A percentile compares a stretch with the other conserved stretches of the same genome.
phyloP scores from a whole-genome alignment of 106 monocot species.

The Dendrobium nobile region DNA sequence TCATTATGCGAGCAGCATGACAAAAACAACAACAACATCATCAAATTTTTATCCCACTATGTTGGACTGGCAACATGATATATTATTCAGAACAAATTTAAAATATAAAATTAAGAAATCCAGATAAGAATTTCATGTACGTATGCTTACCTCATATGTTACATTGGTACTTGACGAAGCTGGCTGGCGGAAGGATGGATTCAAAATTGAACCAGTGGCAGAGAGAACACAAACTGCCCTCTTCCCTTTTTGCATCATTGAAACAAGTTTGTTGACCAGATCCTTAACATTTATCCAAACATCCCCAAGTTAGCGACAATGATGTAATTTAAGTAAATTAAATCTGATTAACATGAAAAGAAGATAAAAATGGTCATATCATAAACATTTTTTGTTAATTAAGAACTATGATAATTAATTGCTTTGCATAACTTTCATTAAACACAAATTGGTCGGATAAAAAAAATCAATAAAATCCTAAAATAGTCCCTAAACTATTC shows the following conservation, averaged over 20 bases:
- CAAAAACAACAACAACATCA: no score
- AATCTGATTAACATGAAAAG: neutral
- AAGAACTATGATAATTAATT: neutral
- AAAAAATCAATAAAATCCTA: no score
- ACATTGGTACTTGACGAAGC: neutral
- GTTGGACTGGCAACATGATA: no score
- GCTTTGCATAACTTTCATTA: no score
- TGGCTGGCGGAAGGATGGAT: conserved; percentile 6
- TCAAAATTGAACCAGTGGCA: conserved; percentile 6
- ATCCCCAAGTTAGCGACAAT: neutral
- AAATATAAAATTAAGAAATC: neutral
- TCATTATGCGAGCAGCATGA: neutral
- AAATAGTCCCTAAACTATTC: no score
- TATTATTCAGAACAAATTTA: neutral
- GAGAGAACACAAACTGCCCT: conserved; percentile 8
- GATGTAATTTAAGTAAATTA: neutral
- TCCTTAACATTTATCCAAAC: neutral
- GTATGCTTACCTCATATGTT: conserved; percentile 7
- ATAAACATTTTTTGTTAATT: neutral
- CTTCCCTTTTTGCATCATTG: neutral
- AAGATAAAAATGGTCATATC: neutral
- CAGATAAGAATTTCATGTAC: no score
- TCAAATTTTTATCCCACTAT: no score
- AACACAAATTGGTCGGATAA: no score
- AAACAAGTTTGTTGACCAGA: conserved; percentile 4